These are phyloP conservation scores for Cystobasidium sp. DNA, from an alignment of 1,284 basidiomycete genomes.

Conservation along the genomic window DNA sequence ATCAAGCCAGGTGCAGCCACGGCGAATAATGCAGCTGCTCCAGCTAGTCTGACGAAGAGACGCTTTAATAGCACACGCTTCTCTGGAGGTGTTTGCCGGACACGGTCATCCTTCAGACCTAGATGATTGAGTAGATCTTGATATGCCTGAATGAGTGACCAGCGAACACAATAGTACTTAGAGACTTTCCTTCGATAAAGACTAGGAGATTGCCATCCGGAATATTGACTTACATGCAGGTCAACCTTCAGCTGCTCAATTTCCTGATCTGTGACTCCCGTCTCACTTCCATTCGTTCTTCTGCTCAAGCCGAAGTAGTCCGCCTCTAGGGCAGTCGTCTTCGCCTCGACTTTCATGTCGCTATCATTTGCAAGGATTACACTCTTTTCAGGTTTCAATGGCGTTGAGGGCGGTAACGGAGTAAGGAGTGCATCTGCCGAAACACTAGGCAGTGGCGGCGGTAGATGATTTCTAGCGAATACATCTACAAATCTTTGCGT, in stretches of 20 bases:
- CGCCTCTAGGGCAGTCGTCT: conserved; percentile 5
- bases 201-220: too few species aligned
- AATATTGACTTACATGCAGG: conserved; percentile 66
- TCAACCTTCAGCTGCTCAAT: conserved; percentile 63
- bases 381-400: too few species aligned
- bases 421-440: conserved; percentile 24
- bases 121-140: conserved; percentile 69
- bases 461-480: conserved; percentile 58
- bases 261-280: conserved; percentile 42
- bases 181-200: neutral
- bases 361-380: neutral
- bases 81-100: conserved; percentile 64
- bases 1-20: conserved; percentile 78
- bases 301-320: conserved; percentile 42
- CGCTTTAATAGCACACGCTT: conserved; percentile 66
- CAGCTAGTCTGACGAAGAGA: conserved; percentile 67
- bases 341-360: neutral
- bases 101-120: conserved; percentile 79
- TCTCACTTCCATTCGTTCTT: conserved; percentile 1
- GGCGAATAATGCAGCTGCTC: conserved; percentile 69
- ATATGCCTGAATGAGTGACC: conserved; percentile 64
- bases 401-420: conserved; percentile 13
- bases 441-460: neutral
- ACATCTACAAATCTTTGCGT: conserved; percentile 67
- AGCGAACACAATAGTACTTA: conserved; percentile 5